A percentile compares a stretch with the other conserved stretches of the same genome.
Conservation (phyloP, 73 alveolate genomes). For the Stentor roeselii region DNA sequence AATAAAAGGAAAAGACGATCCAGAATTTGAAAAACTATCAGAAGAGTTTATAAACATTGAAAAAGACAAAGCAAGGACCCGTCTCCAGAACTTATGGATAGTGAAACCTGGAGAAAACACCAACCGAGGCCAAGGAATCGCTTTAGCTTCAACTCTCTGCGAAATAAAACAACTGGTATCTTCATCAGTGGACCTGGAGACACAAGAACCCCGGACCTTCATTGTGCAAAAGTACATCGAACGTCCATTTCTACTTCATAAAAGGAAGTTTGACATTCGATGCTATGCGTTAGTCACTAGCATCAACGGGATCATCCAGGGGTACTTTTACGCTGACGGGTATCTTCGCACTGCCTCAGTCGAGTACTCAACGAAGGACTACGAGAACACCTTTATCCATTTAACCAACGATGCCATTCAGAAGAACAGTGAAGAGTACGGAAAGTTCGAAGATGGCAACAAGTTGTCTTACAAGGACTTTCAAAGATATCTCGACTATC, state of each 20-base stretch:
- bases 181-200: slow-evolving; percentile 28
- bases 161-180: slow-evolving; percentile 29
- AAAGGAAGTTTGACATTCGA: slow-evolving; percentile 71
- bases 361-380: slow-evolving; percentile 46
- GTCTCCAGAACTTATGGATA: slow-evolving; percentile 37
- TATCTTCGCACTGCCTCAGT: slow-evolving; percentile 61
- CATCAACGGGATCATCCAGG: slow-evolving; percentile 56
- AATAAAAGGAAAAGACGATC: slow-evolving; percentile 48
- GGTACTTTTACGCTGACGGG: slow-evolving; percentile 65
- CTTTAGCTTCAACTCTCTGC: not conserved
- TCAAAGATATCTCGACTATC: slow-evolving; percentile 41
- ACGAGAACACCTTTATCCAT: slow-evolving; percentile 52
- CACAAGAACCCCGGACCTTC: slow-evolving; percentile 39
- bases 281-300: slow-evolving; percentile 61
- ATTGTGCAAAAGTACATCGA: slow-evolving; percentile 63
- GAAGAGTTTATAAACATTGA: slow-evolving; percentile 23
- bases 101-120: slow-evolving; percentile 58
- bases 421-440: slow-evolving; percentile 67
- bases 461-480: slow-evolving; percentile 50
- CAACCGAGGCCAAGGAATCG: slow-evolving; percentile 54
- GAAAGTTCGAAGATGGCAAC: slow-evolving; percentile 67
- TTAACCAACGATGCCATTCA: slow-evolving; percentile 77
- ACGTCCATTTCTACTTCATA: slow-evolving; percentile 57
- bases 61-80: slow-evolving; percentile 22
- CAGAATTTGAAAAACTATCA: slow-evolving; percentile 47